Evolutionary conservation across 495 filamentous ascomycete species (phyloP).

Genomic region (Friedmanniomyces simplex): DNA sequence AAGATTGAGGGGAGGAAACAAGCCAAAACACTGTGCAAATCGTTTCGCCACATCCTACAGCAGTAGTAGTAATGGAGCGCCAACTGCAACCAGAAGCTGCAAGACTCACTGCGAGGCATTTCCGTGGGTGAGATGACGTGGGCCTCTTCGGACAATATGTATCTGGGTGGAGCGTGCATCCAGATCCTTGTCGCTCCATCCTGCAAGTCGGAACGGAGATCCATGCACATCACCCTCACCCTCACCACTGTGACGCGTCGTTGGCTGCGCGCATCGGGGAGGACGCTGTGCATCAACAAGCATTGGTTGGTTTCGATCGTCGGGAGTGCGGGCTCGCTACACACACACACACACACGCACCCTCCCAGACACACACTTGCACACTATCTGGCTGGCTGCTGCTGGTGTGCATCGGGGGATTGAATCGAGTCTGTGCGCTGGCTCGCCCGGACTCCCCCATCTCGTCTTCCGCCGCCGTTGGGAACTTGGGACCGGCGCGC

Average conservation of each 20-base stretch:
- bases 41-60: not conserved
- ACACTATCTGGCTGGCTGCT: no score
- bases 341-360: no score
- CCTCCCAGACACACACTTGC: no score
- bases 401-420: no score
- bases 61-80: no score
- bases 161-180: not conserved
- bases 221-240: constrained; percentile 2
- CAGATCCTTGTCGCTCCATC: no score
- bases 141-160: not conserved
- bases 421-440: no score
- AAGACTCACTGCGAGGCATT: not conserved
- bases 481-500: no score
- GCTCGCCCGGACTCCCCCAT: no score
- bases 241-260: not conserved
- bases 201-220: not conserved
- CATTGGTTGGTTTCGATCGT: not conserved
- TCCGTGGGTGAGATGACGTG: not conserved
- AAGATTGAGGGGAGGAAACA: not conserved
- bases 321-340: not conserved
- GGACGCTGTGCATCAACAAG: not conserved
- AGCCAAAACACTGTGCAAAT: not conserved
- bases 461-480: no score
- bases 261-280: not conserved
- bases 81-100: not conserved